Evolutionary conservation across 768 basidiomycete species (phyloP).

Genomic region (Royoungia palumana): DNA sequence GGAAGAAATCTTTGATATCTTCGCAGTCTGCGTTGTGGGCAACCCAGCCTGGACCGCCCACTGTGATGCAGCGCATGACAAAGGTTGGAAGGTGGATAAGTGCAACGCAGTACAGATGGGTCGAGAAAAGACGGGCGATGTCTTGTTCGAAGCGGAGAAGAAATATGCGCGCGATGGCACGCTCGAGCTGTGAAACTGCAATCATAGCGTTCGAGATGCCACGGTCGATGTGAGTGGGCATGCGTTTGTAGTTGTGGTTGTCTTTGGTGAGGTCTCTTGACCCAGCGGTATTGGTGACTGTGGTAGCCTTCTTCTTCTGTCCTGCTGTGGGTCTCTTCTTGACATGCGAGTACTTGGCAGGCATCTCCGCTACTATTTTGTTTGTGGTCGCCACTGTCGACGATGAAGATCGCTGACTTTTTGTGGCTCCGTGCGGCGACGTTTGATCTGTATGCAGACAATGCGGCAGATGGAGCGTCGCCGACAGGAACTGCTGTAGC

Average conservation of each 20-base stretch:
- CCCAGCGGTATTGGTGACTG: constrained; percentile 28
- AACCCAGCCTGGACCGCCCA: constrained; percentile 66
- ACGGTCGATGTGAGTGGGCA: constrained; percentile 51
- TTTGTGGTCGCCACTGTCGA: constrained; percentile 19
- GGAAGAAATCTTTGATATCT: constrained; percentile 72
- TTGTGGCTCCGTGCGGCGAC: background rate
- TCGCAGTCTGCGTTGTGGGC: constrained; percentile 65
- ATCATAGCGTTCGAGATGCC: constrained; percentile 54
- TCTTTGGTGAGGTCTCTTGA: constrained; percentile 18
- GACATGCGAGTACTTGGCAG: constrained; percentile 73
- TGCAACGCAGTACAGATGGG: constrained; percentile 60
- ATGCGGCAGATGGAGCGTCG: constrained; percentile 1
- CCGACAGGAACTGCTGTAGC: too few species aligned
- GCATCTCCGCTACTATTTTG: constrained; percentile 40
- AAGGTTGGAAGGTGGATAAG: constrained; percentile 66
- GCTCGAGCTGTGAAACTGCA: constrained; percentile 64
- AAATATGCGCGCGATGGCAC: constrained; percentile 63
- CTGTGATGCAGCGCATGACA: constrained; percentile 58
- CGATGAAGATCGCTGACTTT: constrained; percentile 4
- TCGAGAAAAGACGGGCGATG: constrained; percentile 71
- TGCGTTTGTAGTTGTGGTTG: constrained; percentile 32
- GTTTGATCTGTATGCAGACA: constrained; percentile 19
- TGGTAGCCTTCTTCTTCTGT: constrained; percentile 42
- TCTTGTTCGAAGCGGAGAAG: constrained; percentile 71
- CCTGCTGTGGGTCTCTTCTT: constrained; percentile 57